Evolutionary conservation across 1,139 yeast species (phyloP).

Genomic region (Wickerhamiella infanticola): DNA sequence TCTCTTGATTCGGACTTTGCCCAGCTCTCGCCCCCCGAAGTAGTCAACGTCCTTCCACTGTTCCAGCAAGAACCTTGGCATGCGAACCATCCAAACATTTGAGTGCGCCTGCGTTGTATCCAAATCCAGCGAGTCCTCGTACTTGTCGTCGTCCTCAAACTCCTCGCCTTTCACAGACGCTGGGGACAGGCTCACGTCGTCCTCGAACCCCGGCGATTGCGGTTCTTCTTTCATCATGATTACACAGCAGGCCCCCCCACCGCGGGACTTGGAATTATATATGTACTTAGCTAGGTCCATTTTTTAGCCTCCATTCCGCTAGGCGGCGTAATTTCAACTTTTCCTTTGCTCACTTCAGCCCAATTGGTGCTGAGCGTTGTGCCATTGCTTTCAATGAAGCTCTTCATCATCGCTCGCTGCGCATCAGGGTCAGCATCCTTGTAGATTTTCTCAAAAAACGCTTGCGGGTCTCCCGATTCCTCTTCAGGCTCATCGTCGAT

Average conservation of each 20-base stretch:
- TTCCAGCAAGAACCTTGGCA: slow-evolving; percentile 76
- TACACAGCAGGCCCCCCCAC: background rate
- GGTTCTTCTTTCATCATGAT: background rate
- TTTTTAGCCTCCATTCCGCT: slow-evolving; percentile 33
- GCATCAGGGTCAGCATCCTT: slow-evolving; percentile 79
- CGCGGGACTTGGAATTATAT: no score
- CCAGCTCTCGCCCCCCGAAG: slow-evolving; percentile 56
- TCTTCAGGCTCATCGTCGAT: slow-evolving; percentile 33
- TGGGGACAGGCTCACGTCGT: slow-evolving; percentile 25
- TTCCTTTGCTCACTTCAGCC: slow-evolving; percentile 64
- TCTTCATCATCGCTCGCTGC: slow-evolving; percentile 90
- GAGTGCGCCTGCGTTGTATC: slow-evolving; percentile 24
- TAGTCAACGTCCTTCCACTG: slow-evolving; percentile 56
- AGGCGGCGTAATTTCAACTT: slow-evolving; percentile 64
- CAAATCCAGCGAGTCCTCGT: slow-evolving; percentile 29
- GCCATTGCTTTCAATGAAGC: slow-evolving; percentile 86
- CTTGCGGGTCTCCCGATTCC: slow-evolving; percentile 38
- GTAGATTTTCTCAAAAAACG: slow-evolving; percentile 62
- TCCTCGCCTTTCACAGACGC: slow-evolving; percentile 14
- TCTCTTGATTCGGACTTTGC: slow-evolving; percentile 59
- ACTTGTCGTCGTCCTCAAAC: slow-evolving; percentile 22
- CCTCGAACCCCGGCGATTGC: slow-evolving; percentile 18
- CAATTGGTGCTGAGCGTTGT: slow-evolving; percentile 89
- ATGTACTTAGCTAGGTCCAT: slow-evolving; percentile 17
- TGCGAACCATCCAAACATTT: slow-evolving; percentile 81